Evolutionary conservation across 2,329 filamentous ascomycete genomes (phyloP).

Genomic region (Lithohypha guttulata): DNA sequence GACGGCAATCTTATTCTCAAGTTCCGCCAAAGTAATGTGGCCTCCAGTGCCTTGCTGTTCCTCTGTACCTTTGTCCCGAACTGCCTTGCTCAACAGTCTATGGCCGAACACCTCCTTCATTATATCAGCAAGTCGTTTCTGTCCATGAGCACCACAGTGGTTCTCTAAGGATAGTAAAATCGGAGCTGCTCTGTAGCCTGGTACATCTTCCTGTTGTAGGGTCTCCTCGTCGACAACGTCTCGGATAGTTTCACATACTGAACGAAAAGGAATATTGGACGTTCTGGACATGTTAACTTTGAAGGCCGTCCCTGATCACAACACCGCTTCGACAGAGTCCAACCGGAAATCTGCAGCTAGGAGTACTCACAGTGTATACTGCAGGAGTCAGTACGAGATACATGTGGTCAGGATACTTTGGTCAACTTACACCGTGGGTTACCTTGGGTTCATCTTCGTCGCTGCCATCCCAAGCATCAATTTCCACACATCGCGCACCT

Average conservation of each 20-base stretch:
- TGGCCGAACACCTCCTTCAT: constrained; percentile 20
- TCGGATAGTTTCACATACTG: constrained; percentile 20
- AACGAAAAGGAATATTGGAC: constrained; percentile 18
- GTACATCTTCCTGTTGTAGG: constrained; percentile 5
- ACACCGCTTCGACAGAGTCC: no score
- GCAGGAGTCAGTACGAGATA: no score
- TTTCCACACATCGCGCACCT: constrained; percentile 21
- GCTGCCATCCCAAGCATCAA: constrained; percentile 21
- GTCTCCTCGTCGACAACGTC: constrained; percentile 19
- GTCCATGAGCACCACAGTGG: constrained; percentile 17
- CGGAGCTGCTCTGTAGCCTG: constrained; percentile 14
- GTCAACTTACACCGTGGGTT: no score
- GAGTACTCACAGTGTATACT: no score
- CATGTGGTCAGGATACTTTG: no score
- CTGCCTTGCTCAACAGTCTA: constrained; percentile 16
- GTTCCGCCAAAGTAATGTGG: constrained; percentile 18
- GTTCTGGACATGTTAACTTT: no score
- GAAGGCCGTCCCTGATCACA: no score
- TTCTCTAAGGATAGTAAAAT: constrained; percentile 21
- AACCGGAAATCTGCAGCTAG: no score
- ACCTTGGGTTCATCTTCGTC: constrained; percentile 20
- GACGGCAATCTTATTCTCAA: constrained; percentile 18
- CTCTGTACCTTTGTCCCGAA: constrained; percentile 17
- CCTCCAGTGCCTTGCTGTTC: constrained; percentile 17
- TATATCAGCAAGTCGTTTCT: constrained; percentile 17